A percentile compares a stretch with the other conserved stretches of the same genome.
Conservation (phyloP, 1,284 basidiomycete genomes). For the Hymenochaete sp. region DNA sequence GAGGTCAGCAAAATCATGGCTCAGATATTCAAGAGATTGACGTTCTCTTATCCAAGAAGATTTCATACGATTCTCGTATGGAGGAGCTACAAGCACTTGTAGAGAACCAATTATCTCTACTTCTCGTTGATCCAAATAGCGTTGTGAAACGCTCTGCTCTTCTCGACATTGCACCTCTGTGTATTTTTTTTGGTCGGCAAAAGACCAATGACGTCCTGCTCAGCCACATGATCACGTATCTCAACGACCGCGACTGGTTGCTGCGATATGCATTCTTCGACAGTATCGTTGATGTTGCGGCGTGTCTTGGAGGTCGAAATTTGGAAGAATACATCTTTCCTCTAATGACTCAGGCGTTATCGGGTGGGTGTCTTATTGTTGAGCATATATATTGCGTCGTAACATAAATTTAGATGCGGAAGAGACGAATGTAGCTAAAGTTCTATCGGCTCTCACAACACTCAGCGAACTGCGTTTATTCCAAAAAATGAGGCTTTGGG, state of each 20-base stretch:
- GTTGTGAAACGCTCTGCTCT: slow-evolving; percentile 70
- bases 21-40: slow-evolving; percentile 1
- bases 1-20: slow-evolving; percentile 43
- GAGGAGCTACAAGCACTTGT: slow-evolving; percentile 80
- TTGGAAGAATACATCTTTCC: slow-evolving; percentile 89
- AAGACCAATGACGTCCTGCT: slow-evolving; percentile 92
- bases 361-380: slow-evolving; percentile 56
- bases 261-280: slow-evolving; percentile 91
- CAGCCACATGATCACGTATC: slow-evolving; percentile 97
- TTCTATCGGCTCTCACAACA: slow-evolving; percentile 76
- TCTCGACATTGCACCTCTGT: slow-evolving; percentile 79
- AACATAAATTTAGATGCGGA: slow-evolving; percentile 67
- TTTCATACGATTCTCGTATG: slow-evolving; percentile 81
- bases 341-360: slow-evolving; percentile 86
- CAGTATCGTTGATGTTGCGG: slow-evolving; percentile 90
- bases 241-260: slow-evolving; percentile 94
- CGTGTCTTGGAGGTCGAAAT: slow-evolving; percentile 81
- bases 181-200: slow-evolving; percentile 87
- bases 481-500: slow-evolving; percentile 90
- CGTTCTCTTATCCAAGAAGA: slow-evolving; percentile 36
- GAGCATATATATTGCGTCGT: neutral
- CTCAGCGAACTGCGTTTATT: slow-evolving; percentile 83
- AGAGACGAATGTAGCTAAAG: slow-evolving; percentile 86
- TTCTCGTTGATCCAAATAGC: slow-evolving; percentile 68
- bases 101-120: slow-evolving; percentile 79